Evolutionary conservation across 768 basidiomycete species (phyloP), one percentile per base, ranked within the genome.

Genomic region (Crepidotus variabilis): DNA sequence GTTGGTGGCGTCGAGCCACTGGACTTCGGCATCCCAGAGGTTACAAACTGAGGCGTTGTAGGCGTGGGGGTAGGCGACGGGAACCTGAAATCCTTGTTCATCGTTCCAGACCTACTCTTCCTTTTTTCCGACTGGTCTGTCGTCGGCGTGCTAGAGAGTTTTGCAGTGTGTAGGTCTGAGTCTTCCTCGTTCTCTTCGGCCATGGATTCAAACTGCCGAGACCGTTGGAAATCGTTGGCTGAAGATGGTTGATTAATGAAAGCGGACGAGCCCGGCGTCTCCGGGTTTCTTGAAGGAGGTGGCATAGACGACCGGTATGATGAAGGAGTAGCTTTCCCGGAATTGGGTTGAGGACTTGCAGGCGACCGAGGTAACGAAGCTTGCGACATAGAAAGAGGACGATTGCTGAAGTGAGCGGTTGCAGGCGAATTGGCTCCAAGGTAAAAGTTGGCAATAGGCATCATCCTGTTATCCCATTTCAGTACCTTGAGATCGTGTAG

Each of bases 391-490:
- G 89, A 90, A 58, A 88, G 86, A 0, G 87, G 84, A 4, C 88
- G 80, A 50, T 75, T 68, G 45, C 48, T 72, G 68, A 69, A 68
- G 18, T 77, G 71, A 0, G 76, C 70, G 2, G 83, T 67, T 14
- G 65, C 60, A 16, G 67, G 69, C 0, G 82, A 78, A 6, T 78
- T 70, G 1, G 74, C 79, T 18, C 90, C 90, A n/a, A 93, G 84
- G 65, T 93, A 93, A 67, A 84, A 92, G 16, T 80, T 75, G 1
- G 87, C 82, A 57, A 94, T 94, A 5, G 93, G 88, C 8, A 95
- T 82, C 89, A 96, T 93, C 65, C 91, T 92, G 51, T 28, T 24
- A 51, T 55, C 4, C n/a, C 58, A 20, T 54, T 46, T 49, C 47
- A 11, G 20, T 49, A 14, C 21, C 28, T 28, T 28, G 52, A 21